A percentile compares a stretch with the other conserved stretches of the same genome.
phyloP scores from a whole-genome alignment of 306 rosid genomes.

The Lathyrus oleraceus region DNA sequence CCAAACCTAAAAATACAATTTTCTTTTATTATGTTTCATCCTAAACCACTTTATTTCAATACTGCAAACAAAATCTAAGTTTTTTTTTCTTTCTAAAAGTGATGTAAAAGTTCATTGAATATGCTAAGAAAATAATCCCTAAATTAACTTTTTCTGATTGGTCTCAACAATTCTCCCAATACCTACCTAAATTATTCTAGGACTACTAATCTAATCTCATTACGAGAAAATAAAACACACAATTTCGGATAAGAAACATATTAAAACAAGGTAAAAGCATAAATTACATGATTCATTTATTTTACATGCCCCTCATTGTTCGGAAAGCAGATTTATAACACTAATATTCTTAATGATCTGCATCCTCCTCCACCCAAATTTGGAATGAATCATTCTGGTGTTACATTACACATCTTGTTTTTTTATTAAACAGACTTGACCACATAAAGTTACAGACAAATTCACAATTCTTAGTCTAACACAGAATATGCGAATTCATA shows the following conservation, averaged over 20 bases:
- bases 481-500: neutral
- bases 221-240: too few species aligned
- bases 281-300: neutral
- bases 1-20: too few species aligned
- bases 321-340: neutral
- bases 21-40: too few species aligned
- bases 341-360: neutral
- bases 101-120: too few species aligned
- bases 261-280: neutral
- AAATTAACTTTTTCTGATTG: too few species aligned
- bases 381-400: neutral
- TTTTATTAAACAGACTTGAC: constrained; percentile 13
- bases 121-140: too few species aligned
- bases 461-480: constrained; percentile 12
- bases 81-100: too few species aligned
- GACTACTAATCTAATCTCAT: too few species aligned
- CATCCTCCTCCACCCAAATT: neutral
- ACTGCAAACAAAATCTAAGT: too few species aligned
- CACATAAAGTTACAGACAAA: constrained; percentile 15
- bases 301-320: neutral
- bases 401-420: neutral
- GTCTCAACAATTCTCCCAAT: too few species aligned
- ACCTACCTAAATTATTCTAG: too few species aligned
- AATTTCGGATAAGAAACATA: neutral
- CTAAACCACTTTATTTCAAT: too few species aligned